Conservation (phyloP, 1,284 basidiomycete species). For the Rhodotorula sp. region DNA sequence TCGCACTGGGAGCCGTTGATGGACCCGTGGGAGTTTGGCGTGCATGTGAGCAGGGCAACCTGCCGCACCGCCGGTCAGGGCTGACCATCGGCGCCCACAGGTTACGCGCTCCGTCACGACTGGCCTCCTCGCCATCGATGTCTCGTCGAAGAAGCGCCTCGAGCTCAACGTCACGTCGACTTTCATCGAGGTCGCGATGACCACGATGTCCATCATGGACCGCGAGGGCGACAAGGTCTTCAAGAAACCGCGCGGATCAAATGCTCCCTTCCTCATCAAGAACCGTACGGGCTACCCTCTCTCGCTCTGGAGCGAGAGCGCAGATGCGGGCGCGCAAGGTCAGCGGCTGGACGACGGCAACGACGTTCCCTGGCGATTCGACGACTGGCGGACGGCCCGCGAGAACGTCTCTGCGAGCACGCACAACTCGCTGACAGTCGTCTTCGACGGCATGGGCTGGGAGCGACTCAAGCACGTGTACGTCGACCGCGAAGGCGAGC, state of each 20-base stretch:
- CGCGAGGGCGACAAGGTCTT: constrained; percentile 70
- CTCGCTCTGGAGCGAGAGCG: constrained; percentile 47
- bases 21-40: constrained; percentile 90
- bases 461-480: constrained; percentile 84
- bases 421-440: constrained; percentile 78
- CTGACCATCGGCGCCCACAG: constrained; percentile 51
- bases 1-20: constrained; percentile 99
- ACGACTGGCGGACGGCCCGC: constrained; percentile 91
- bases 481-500: constrained; percentile 93
- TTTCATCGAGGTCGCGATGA: constrained; percentile 81
- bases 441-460: constrained; percentile 85
- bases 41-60: constrained; percentile 56
- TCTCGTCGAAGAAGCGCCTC: constrained; percentile 78
- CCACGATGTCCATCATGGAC: constrained; percentile 68
- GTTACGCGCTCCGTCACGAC: constrained; percentile 34
- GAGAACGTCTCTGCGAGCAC: constrained; percentile 79
- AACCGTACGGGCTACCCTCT: constrained; percentile 81
- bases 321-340: constrained; percentile 18
- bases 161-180: constrained; percentile 91
- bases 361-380: constrained; percentile 91
- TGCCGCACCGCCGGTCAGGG: neutral
- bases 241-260: constrained; percentile 73
- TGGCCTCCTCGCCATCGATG: constrained; percentile 53
- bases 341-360: constrained; percentile 61
- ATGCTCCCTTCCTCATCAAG: constrained; percentile 87